Percentiles rank a stretch among this genome's conserved stretches.
These are phyloP conservation scores for Thelonectria blattea DNA, from an alignment of 2,329 filamentous ascomycete genomes.

Conservation along the genomic window DNA sequence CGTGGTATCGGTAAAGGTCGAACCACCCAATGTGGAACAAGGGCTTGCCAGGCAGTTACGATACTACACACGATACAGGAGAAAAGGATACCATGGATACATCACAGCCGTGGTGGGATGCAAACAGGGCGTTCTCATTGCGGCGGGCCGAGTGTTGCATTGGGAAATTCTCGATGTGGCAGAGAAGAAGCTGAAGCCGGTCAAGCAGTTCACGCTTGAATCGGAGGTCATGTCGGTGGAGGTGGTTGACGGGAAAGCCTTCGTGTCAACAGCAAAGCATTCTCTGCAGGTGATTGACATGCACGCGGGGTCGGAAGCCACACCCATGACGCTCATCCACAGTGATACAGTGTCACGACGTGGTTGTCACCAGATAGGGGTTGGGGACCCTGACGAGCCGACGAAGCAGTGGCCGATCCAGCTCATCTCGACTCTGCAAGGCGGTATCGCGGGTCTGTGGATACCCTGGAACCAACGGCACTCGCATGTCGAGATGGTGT, in stretches of 20 bases:
- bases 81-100: constrained; percentile 51
- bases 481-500: constrained; percentile 53
- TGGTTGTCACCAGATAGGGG: constrained; percentile 54
- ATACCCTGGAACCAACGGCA: constrained; percentile 50
- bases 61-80: constrained; percentile 62
- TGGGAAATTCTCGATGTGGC: constrained; percentile 60
- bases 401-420: constrained; percentile 48
- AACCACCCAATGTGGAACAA: constrained; percentile 23
- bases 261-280: constrained; percentile 59
- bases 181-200: constrained; percentile 57
- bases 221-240: constrained; percentile 59
- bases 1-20: constrained; percentile 56
- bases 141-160: constrained; percentile 58
- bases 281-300: constrained; percentile 63
- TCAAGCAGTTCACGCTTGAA: constrained; percentile 55
- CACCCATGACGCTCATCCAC: constrained; percentile 50
- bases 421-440: constrained; percentile 55
- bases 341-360: constrained; percentile 53
- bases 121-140: constrained; percentile 62
- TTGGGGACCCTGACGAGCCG: constrained; percentile 43
- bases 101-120: constrained; percentile 64
- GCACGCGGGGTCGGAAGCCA: constrained; percentile 43
- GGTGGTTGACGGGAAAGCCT: constrained; percentile 54
- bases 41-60: constrained; percentile 42
- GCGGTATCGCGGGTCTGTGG: constrained; percentile 58